Conservation (phyloP, 2,329 filamentous ascomycete genomes). For the Hypoxylon sp. region DNA sequence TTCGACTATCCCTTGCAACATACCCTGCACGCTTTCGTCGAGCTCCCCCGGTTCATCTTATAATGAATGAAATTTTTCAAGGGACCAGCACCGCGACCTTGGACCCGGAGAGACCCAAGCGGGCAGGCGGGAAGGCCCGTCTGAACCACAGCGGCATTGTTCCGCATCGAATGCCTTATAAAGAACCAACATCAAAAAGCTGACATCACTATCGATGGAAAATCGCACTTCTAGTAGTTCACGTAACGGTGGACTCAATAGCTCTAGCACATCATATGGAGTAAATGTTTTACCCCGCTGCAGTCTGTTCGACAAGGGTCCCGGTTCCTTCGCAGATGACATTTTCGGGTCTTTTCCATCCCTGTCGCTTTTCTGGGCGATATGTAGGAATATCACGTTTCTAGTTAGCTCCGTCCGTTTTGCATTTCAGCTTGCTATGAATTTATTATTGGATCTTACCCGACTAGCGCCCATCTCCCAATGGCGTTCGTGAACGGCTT, state of each 20-base stretch:
- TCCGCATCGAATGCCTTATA: slow-evolving; percentile 7
- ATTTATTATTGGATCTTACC: slow-evolving; percentile 40
- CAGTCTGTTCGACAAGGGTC: slow-evolving; percentile 18
- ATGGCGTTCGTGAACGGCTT: slow-evolving; percentile 23
- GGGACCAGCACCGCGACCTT: slow-evolving; percentile 22
- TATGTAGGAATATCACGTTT: slow-evolving; percentile 28
- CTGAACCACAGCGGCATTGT: slow-evolving; percentile 10
- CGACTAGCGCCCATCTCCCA: slow-evolving; percentile 27
- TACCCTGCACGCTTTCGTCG: slow-evolving; percentile 23
- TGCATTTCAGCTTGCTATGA: slow-evolving; percentile 33
- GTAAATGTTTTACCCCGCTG: slow-evolving; percentile 21
- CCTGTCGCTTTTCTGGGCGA: slow-evolving; percentile 16
- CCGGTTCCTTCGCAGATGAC: slow-evolving; percentile 7
- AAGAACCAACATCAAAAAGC: slow-evolving; percentile 8
- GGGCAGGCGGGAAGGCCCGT: slow-evolving; percentile 35
- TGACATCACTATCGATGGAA: slow-evolving; percentile 3
- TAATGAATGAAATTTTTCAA: slow-evolving; percentile 7
- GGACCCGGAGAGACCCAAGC: slow-evolving; percentile 27
- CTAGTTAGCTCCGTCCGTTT: slow-evolving; percentile 38
- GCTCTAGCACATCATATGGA: background rate
- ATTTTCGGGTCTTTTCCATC: slow-evolving; percentile 14
- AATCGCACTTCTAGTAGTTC: background rate
- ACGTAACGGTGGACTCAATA: slow-evolving; percentile 7
- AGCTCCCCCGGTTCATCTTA: slow-evolving; percentile 26
- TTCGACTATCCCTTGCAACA: slow-evolving; percentile 21